phyloP scores from a whole-genome alignment of 139 green algal species.

The Chlamydomonas incerta region DNA sequence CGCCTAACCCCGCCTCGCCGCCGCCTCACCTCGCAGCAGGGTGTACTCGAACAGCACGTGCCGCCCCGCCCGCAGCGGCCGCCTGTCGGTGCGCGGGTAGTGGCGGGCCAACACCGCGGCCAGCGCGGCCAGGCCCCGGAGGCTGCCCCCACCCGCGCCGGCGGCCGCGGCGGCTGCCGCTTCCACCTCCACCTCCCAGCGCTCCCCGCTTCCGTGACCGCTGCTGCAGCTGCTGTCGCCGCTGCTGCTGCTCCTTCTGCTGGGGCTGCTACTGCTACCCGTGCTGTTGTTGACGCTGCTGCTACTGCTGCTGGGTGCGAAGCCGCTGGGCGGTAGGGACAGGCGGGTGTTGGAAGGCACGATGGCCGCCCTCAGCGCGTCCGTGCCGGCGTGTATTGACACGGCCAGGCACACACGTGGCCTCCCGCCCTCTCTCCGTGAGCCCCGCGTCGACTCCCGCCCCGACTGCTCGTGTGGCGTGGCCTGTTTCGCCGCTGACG shows the following conservation, averaged over 20 bases:
- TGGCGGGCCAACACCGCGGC: constrained; percentile 52
- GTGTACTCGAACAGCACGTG: constrained; percentile 90
- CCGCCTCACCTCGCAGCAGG: constrained; percentile 68
- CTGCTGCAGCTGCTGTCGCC: too few relatives aligned
- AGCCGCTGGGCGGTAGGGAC: neutral
- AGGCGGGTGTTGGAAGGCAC: constrained; percentile 87
- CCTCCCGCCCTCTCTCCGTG: neutral
- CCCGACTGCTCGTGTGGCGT: too few relatives aligned
- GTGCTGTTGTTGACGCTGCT: neutral
- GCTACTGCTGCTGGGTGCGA: neutral
- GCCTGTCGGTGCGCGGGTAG: constrained; percentile 35
- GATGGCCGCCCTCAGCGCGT: constrained; percentile 83
- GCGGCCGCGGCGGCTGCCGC: neutral
- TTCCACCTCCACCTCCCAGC: too few relatives aligned
- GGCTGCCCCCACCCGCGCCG: neutral
- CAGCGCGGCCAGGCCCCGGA: constrained; percentile 51
- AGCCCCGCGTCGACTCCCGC: neutral
- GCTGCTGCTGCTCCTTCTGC: too few relatives aligned
- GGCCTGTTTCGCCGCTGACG: too few relatives aligned
- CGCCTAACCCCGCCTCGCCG: neutral
- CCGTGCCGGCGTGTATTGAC: constrained; percentile 88
- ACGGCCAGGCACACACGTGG: constrained; percentile 74
- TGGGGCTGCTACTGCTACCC: too few relatives aligned
- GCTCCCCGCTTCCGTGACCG: neutral
- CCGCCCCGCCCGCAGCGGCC: constrained; percentile 27